A percentile compares a stretch with the other conserved stretches of the same genome.
Conservation (phyloP, 2,329 filamentous ascomycete species). For the Xylariaceae sp. region DNA sequence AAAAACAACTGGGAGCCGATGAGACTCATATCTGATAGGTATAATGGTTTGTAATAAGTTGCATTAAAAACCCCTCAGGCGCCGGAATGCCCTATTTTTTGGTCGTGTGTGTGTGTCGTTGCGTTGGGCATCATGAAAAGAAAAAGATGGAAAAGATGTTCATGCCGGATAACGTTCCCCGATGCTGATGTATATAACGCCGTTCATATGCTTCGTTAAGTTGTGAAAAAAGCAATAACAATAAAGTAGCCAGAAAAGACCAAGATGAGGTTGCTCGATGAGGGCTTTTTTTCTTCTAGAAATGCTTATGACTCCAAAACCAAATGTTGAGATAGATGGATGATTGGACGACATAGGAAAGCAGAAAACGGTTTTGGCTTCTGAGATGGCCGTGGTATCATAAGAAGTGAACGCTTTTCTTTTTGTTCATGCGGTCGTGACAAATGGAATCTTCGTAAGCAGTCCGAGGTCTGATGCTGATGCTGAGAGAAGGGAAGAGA, state of each 20-base stretch:
- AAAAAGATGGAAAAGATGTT: too few species aligned
- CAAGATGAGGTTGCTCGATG: not conserved
- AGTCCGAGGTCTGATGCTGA: not conserved
- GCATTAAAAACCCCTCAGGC: too few species aligned
- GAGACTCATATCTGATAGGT: too few species aligned
- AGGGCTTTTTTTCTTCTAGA: conserved; percentile 12
- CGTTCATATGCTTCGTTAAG: not conserved
- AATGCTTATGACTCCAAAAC: not conserved
- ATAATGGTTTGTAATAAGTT: too few species aligned
- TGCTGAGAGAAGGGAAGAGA: not conserved
- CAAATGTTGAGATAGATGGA: not conserved
- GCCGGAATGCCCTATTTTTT: too few species aligned
- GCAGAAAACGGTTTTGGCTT: not conserved
- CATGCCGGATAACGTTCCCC: too few species aligned
- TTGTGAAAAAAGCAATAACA: not conserved
- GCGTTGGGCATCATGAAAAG: too few species aligned
- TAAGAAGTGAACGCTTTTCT: not conserved
- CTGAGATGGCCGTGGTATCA: not conserved
- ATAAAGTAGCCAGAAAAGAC: not conserved
- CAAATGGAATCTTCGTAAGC: not conserved
- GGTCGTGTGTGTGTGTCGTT: too few species aligned
- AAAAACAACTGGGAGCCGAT: too few species aligned
- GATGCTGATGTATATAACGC: not conserved
- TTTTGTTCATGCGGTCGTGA: not conserved
- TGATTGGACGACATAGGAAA: not conserved